Percentiles rank a stretch among this genome's conserved stretches.
Evolutionary conservation across 139 green algal genomes (phyloP).

Genomic region (Desmodesmus armatus): DNA sequence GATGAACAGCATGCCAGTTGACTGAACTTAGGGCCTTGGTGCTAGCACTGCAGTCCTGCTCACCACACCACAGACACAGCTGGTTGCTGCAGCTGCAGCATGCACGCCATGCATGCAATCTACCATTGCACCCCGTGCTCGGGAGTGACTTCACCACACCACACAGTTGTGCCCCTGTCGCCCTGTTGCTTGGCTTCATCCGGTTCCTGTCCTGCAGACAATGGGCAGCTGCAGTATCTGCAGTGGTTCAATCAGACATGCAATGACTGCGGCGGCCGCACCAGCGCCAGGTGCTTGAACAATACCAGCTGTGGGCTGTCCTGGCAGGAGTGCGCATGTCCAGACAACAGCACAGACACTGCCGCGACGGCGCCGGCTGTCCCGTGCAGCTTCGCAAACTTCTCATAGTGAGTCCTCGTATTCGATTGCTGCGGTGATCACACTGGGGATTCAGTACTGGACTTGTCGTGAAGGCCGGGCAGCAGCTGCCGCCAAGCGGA

Average conservation of each 20-base stretch:
- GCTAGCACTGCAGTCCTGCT: background rate
- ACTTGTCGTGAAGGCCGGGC: too few species aligned
- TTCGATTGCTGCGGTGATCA: too few species aligned
- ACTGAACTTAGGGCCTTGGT: too few species aligned
- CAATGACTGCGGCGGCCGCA: constrained; percentile 49
- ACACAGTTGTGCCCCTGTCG: too few species aligned
- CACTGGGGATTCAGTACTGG: too few species aligned
- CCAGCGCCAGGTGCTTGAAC: constrained; percentile 34
- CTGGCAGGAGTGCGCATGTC: constrained; percentile 13
- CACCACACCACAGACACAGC: background rate
- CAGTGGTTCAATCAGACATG: constrained; percentile 49
- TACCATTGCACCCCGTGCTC: background rate
- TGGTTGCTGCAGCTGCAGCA: background rate
- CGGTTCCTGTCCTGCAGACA: constrained; percentile 37
- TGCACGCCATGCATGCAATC: background rate
- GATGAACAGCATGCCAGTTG: too few species aligned
- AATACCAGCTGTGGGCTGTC: constrained; percentile 34
- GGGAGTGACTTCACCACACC: too few species aligned
- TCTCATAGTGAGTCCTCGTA: constrained; percentile 25
- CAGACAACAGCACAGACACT: background rate
- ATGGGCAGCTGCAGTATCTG: constrained; percentile 41
- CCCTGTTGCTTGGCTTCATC: too few species aligned
- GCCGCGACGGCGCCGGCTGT: background rate
- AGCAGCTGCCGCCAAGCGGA: too few species aligned
- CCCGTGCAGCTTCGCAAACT: constrained; percentile 28